phyloP scores from a whole-genome alignment of 345 rosid genomes.

The Rhizophora mangle region DNA sequence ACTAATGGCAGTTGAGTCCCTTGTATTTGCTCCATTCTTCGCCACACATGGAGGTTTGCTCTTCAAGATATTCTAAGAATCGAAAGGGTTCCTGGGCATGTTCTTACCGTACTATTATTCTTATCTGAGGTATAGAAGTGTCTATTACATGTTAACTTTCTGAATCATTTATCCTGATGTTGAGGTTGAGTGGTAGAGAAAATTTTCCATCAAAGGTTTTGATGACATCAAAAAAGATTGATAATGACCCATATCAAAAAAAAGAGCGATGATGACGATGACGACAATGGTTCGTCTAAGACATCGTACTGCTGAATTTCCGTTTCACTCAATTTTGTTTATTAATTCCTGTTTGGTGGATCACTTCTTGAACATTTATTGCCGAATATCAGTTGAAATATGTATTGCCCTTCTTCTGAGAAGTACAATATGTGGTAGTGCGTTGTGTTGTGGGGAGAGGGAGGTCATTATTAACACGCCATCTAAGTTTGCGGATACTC shows the following conservation, averaged over 20 bases:
- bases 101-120: not conserved
- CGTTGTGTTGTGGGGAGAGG: too few relatives aligned
- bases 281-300: not conserved
- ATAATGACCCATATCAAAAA: not conserved
- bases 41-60: constrained; percentile 95
- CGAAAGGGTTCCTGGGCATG: not conserved
- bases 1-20: constrained; percentile 97
- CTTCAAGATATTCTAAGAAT: constrained; percentile 60
- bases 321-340: too few relatives aligned
- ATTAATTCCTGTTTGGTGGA: too few relatives aligned
- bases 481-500: too few relatives aligned
- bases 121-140: not conserved
- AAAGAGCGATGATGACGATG: not conserved
- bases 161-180: not conserved
- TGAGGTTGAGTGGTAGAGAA: not conserved
- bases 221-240: not conserved
- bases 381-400: too few relatives aligned
- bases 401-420: too few relatives aligned
- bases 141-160: not conserved
- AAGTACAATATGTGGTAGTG: too few relatives aligned
- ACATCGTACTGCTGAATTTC: too few relatives aligned
- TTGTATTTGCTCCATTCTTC: constrained; percentile 92
- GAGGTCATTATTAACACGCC: too few relatives aligned
- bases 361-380: too few relatives aligned
- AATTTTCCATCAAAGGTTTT: not conserved